Percentiles rank a stretch among this genome's conserved stretches.
Conservation (phyloP, 768 basidiomycete species). For the Clathrus columnatus region DNA sequence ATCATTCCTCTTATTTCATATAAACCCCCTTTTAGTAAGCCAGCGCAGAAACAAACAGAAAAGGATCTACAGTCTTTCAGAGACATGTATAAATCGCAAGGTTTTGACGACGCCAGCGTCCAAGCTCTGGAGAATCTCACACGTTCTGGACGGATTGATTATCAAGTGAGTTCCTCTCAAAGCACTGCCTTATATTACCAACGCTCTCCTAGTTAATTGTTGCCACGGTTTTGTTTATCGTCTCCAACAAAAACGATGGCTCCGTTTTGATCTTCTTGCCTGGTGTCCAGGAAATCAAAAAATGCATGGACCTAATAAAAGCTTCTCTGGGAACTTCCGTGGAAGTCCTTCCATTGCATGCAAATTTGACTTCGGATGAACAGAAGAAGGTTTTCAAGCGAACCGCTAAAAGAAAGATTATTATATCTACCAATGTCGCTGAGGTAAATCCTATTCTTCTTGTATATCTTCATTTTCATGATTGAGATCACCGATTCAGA, state of each 20-base stretch:
- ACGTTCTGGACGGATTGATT: conserved; percentile 61
- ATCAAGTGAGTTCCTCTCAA: conserved; percentile 37
- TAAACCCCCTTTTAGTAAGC: conserved; percentile 34
- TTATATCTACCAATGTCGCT: conserved; percentile 87
- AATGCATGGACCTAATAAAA: conserved; percentile 58
- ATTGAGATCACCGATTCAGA: conserved; percentile 33
- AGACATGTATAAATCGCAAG: conserved; percentile 39
- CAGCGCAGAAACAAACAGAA: conserved; percentile 32
- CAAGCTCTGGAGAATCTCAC: conserved; percentile 52
- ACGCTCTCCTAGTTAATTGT: conserved; percentile 47
- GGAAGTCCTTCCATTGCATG: conserved; percentile 73
- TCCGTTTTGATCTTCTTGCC: conserved; percentile 84
- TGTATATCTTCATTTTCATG: neutral
- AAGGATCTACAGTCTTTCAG: conserved; percentile 40
- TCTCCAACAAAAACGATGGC: conserved; percentile 39
- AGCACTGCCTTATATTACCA: neutral
- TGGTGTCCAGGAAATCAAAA: conserved; percentile 83
- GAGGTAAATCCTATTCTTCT: conserved; percentile 44
- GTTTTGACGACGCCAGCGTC: conserved; percentile 44
- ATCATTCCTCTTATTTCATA: conserved; percentile 52
- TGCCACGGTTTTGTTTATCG: conserved; percentile 54
- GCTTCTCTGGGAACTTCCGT: conserved; percentile 25
- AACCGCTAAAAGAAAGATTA: conserved; percentile 66
- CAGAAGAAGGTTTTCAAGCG: conserved; percentile 68
- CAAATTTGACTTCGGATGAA: conserved; percentile 78